Percentiles rank a stretch among this genome's conserved stretches.
Evolutionary conservation across 495 filamentous ascomycete genomes (phyloP).

Genomic region (Aspergillus mulundensis): DNA sequence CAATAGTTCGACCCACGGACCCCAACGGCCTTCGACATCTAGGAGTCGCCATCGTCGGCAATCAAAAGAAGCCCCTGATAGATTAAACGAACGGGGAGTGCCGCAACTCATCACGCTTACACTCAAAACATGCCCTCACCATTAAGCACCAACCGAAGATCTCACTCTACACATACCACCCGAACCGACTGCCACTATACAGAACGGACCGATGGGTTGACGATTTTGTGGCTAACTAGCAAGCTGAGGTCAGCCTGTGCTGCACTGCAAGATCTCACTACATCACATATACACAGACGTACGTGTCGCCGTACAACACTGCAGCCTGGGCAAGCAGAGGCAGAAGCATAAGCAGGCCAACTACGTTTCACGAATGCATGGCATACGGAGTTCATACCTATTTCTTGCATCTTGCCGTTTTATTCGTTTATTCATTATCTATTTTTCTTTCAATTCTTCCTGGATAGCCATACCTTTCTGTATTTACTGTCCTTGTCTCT

Average conservation of each 20-base stretch:
- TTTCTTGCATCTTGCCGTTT: constrained; percentile 12
- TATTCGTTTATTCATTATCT: constrained; percentile 8
- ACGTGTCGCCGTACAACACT: constrained; percentile 7
- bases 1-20: constrained; percentile 76
- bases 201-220: neutral
- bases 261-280: neutral
- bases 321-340: constrained; percentile 12
- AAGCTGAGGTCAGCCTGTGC: neutral
- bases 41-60: constrained; percentile 80
- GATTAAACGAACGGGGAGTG: constrained; percentile 49
- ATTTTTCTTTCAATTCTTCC: neutral
- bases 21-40: constrained; percentile 69
- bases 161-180: neutral
- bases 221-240: neutral
- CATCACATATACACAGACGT: neutral
- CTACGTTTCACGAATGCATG: constrained; percentile 45
- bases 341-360: constrained; percentile 6
- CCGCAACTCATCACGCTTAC: neutral
- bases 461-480: constrained; percentile 17
- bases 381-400: constrained; percentile 33
- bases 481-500: constrained; percentile 16
- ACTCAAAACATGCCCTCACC: neutral
- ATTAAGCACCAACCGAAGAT: neutral
- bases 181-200: neutral
- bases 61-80: constrained; percentile 83